Percentiles rank a stretch among this genome's conserved stretches.
These are phyloP conservation scores for Teunomyces lycoperdinae DNA, from an alignment of 805 yeast genomes.

Conservation along the genomic window DNA sequence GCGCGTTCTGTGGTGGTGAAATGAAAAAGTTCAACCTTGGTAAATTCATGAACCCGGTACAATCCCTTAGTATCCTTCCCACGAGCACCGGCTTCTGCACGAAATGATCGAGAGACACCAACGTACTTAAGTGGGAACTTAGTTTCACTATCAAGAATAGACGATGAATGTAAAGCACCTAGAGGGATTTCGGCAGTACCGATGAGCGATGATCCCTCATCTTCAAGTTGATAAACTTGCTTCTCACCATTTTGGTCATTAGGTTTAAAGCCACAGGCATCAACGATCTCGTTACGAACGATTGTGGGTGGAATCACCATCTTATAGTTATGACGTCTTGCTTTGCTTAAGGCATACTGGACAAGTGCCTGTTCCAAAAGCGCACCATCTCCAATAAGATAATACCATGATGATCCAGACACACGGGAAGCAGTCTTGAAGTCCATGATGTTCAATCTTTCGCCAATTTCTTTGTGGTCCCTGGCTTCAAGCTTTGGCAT, in stretches of 20 bases:
- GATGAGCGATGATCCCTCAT: conserved; percentile 61
- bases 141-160: conserved; percentile 32
- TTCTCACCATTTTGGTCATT: conserved; percentile 83
- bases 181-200: conserved; percentile 97
- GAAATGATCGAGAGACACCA: conserved; percentile 81
- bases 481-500: conserved; percentile 13
- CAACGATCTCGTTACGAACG: conserved; percentile 70
- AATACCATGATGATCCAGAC: conserved; percentile 88
- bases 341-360: conserved; percentile 69
- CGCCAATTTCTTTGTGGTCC: conserved; percentile 76
- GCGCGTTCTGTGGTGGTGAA: conserved; percentile 57
- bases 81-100: conserved; percentile 97
- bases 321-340: conserved; percentile 63
- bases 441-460: conserved; percentile 63
- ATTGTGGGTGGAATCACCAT: conserved; percentile 83
- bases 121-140: conserved; percentile 59
- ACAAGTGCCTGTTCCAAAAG: conserved; percentile 84
- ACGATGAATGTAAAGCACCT: conserved; percentile 71
- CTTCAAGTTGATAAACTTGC: conserved; percentile 69
- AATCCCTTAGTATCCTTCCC: conserved; percentile 91
- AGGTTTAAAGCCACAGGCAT: conserved; percentile 94
- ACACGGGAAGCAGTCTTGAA: conserved; percentile 68
- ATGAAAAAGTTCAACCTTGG: conserved; percentile 87
- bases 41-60: conserved; percentile 93
- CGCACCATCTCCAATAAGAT: conserved; percentile 81